A percentile compares a stretch with the other conserved stretches of the same genome.
These are phyloP conservation scores for Flaveria brownii DNA, from an alignment of 129 eudicot species.

Conservation along the genomic window DNA sequence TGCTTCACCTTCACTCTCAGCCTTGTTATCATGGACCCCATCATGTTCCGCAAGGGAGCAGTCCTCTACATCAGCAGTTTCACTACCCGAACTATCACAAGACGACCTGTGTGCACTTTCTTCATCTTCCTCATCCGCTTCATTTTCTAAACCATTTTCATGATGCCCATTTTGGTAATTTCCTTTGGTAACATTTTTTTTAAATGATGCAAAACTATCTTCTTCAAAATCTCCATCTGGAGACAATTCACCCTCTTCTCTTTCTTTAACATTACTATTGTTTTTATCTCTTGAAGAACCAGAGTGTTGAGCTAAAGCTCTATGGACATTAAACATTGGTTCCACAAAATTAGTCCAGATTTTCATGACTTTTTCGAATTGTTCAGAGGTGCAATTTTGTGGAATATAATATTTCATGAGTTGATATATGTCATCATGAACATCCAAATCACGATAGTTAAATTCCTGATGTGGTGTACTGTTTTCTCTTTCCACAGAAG, in stretches of 20 bases:
- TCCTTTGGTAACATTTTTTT: slow-evolving; percentile 31
- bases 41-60: slow-evolving; percentile 62
- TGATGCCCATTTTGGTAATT: slow-evolving; percentile 26
- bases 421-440: slow-evolving; percentile 85
- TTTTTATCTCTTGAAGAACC: slow-evolving; percentile 38
- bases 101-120: slow-evolving; percentile 69
- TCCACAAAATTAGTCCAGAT: slow-evolving; percentile 88
- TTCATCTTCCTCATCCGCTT: slow-evolving; percentile 58
- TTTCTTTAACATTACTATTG: slow-evolving; percentile 37
- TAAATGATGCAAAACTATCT: slow-evolving; percentile 48
- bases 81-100: slow-evolving; percentile 64
- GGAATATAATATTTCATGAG: slow-evolving; percentile 75
- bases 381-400: slow-evolving; percentile 77
- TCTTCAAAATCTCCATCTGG: slow-evolving; percentile 62
- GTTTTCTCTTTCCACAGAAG: slow-evolving; percentile 56
- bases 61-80: slow-evolving; percentile 73
- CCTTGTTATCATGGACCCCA: slow-evolving; percentile 55
- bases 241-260: slow-evolving; percentile 92
- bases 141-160: slow-evolving; percentile 40
- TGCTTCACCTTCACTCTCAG: slow-evolving; percentile 83
- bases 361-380: slow-evolving; percentile 67
- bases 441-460: slow-evolving; percentile 55
- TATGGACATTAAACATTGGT: slow-evolving; percentile 54
- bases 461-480: slow-evolving; percentile 62
- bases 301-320: slow-evolving; percentile 36